Evolutionary conservation across 1,284 basidiomycete genomes (phyloP).

Genomic region (Apiotrichum domesticum): DNA sequence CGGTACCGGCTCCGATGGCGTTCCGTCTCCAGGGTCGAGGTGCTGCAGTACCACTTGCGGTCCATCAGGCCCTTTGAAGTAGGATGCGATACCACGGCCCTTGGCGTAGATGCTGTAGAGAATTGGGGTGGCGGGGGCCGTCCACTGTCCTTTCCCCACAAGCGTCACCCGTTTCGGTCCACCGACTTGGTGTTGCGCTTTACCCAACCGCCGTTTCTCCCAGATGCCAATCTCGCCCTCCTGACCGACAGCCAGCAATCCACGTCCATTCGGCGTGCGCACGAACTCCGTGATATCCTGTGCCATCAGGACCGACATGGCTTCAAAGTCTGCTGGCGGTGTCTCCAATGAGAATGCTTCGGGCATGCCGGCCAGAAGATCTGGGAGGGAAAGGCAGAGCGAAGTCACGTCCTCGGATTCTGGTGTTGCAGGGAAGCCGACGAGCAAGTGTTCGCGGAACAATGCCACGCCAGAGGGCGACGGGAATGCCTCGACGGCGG

Average conservation of each 20-base stretch:
- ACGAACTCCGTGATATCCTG: conserved; percentile 31
- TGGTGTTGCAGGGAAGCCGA: conserved; percentile 15
- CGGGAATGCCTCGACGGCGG: conserved; percentile 1
- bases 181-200: conserved; percentile 11
- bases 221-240: conserved; percentile 38
- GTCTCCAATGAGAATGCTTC: conserved; percentile 7
- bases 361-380: conserved; percentile 20
- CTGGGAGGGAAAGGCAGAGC: conserved; percentile 16
- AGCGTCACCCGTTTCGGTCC: conserved; percentile 14
- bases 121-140: conserved; percentile 7
- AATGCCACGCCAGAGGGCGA: conserved; percentile 56
- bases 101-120: conserved; percentile 40
- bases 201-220: conserved; percentile 36
- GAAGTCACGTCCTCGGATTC: conserved; percentile 9
- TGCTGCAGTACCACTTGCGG: conserved; percentile 35
- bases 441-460: conserved; percentile 54
- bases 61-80: conserved; percentile 12
- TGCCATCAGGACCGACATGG: conserved; percentile 24
- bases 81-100: conserved; percentile 42
- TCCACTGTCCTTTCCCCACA: conserved; percentile 40
- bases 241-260: conserved; percentile 33
- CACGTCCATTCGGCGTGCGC: conserved; percentile 46
- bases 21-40: conserved; percentile 25
- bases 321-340: conserved; percentile 10
- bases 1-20: conserved; percentile 24